phyloP scores from a whole-genome alignment of 169 alveolate genomes.

The Plasmodium vivax region DNA sequence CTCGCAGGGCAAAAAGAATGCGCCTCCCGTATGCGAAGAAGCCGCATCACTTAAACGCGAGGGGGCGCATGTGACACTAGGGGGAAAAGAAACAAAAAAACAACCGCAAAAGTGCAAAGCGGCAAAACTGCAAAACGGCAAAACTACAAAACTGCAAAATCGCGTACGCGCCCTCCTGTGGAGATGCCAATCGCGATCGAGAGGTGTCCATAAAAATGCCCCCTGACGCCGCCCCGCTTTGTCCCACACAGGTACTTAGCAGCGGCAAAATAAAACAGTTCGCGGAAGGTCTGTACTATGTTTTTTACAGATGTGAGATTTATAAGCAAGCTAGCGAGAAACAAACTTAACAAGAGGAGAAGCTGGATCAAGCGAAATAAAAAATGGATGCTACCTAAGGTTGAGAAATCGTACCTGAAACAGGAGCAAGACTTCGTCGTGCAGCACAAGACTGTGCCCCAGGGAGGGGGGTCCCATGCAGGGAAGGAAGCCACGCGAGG shows the following conservation, averaged over 20 bases:
- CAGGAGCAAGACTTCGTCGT: slow-evolving; percentile 68
- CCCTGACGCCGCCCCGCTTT: background rate
- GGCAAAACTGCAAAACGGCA: no score
- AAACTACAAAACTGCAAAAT: no score
- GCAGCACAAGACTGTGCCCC: slow-evolving; percentile 41
- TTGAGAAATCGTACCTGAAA: slow-evolving; percentile 69
- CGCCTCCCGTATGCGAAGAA: background rate
- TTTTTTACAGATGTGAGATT: slow-evolving; percentile 59
- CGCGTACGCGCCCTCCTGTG: background rate
- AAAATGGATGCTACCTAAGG: slow-evolving; percentile 70
- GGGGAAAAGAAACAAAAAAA: background rate
- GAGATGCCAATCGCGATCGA: background rate
- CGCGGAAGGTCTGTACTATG: slow-evolving; percentile 4
- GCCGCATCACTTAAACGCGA: background rate
- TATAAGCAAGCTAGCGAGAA: slow-evolving; percentile 49
- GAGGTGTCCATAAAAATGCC: background rate
- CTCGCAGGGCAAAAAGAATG: background rate
- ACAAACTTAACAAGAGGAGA: slow-evolving; percentile 45
- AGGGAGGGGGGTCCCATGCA: background rate
- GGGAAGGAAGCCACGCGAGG: background rate
- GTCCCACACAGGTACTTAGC: background rate
- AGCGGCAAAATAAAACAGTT: background rate
- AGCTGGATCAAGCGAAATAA: slow-evolving; percentile 71
- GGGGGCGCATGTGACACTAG: background rate
- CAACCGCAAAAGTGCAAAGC: background rate